These are phyloP conservation scores for Pseudonitzschia pungens DNA, from an alignment of 108 stramenopile genomes.

Conservation along the genomic window DNA sequence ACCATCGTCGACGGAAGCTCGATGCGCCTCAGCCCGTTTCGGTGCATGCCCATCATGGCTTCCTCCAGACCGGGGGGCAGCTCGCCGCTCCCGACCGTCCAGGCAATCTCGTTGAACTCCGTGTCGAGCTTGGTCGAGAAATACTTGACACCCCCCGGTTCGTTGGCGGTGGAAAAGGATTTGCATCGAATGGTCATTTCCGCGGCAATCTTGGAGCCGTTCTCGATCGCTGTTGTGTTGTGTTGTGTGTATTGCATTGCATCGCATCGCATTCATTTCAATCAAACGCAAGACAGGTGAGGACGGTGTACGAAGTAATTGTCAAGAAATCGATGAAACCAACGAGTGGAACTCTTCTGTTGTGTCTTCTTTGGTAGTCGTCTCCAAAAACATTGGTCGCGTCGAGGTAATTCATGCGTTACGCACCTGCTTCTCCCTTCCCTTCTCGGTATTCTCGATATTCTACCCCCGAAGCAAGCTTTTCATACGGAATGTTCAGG, in stretches of 20 bases:
- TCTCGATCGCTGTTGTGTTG: constrained; percentile 29
- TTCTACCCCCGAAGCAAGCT: constrained; percentile 53
- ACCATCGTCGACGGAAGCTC: constrained; percentile 66
- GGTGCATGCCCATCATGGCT: constrained; percentile 66
- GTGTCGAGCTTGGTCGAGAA: constrained; percentile 66
- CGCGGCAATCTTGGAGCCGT: constrained; percentile 67
- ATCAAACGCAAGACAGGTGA: neutral
- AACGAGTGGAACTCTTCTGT: neutral
- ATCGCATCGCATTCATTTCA: neutral
- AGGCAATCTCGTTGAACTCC: constrained; percentile 78
- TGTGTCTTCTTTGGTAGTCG: too few relatives aligned
- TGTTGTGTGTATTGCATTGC: neutral
- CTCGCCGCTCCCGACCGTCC: constrained; percentile 61
- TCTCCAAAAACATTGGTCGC: too few relatives aligned
- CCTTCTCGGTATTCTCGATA: constrained; percentile 75
- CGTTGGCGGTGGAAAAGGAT: constrained; percentile 65
- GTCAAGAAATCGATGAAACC: neutral
- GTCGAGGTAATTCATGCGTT: too few relatives aligned
- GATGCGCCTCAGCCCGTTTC: constrained; percentile 51
- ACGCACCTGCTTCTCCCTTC: constrained; percentile 48
- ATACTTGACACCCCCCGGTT: constrained; percentile 76
- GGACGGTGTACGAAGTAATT: neutral
- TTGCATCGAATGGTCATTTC: constrained; percentile 81
- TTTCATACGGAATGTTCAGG: constrained; percentile 56
- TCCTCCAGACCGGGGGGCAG: constrained; percentile 65